Percentiles rank a stretch among this genome's conserved stretches.
Conservation (phyloP, 441 rosid species). For the Geranium incanum region DNA sequence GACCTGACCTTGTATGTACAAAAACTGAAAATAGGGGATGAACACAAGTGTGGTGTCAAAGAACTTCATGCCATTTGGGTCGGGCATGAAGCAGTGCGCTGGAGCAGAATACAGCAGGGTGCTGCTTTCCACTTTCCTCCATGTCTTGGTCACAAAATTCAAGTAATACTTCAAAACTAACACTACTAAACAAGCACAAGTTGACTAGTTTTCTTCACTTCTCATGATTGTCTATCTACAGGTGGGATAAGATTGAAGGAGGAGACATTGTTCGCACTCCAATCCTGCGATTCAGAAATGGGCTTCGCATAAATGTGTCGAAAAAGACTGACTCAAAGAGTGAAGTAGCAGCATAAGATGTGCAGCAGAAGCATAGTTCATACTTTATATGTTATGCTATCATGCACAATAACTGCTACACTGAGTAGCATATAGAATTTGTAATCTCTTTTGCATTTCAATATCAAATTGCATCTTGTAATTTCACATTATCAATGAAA, state of each 20-base stretch:
- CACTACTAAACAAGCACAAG: no score
- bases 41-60: constrained; percentile 8
- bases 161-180: constrained; percentile 15
- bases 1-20: background rate
- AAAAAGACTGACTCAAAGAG: constrained; percentile 10
- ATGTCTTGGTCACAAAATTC: constrained; percentile 28
- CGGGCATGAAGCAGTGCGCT: constrained; percentile 28
- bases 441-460: background rate
- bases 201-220: no score
- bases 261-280: constrained; percentile 24
- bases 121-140: constrained; percentile 27
- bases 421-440: no score
- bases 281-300: constrained; percentile 16
- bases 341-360: background rate
- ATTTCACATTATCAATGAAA: background rate
- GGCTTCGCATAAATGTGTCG: constrained; percentile 18
- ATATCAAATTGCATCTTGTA: background rate
- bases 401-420: no score
- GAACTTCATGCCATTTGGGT: constrained; percentile 34
- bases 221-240: background rate
- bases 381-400: no score
- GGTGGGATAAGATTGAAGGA: constrained; percentile 26
- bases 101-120: constrained; percentile 27
- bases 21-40: constrained; percentile 9
- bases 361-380: background rate